phyloP scores from a whole-genome alignment of 108 stramenopile genomes.

The Aurantiochytrium sp. region DNA sequence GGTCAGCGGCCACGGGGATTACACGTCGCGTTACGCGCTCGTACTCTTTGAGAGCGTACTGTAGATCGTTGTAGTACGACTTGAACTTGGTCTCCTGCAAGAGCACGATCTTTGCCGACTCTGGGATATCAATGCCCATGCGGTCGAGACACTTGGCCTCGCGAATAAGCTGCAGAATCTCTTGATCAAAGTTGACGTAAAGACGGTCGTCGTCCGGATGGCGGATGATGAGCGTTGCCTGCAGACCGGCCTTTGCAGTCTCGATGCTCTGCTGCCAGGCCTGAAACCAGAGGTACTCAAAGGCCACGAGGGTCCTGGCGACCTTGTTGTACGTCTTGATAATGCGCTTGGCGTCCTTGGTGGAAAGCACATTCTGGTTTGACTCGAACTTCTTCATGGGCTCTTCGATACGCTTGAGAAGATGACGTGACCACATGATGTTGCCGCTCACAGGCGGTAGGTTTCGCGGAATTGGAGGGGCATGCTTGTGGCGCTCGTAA shows the following conservation, averaged over 20 bases:
- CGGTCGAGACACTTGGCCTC: slow-evolving; percentile 80
- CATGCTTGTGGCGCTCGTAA: slow-evolving; percentile 78
- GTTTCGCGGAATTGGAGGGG: slow-evolving; percentile 75
- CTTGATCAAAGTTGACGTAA: slow-evolving; percentile 81
- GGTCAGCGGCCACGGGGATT: slow-evolving; percentile 71
- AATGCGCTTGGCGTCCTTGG: slow-evolving; percentile 72
- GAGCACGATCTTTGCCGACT: slow-evolving; percentile 72
- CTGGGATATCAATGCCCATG: slow-evolving; percentile 79
- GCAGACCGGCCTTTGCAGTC: slow-evolving; percentile 76
- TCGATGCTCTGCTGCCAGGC: slow-evolving; percentile 79
- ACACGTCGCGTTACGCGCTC: slow-evolving; percentile 69
- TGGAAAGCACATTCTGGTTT: slow-evolving; percentile 67
- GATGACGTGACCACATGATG: slow-evolving; percentile 75
- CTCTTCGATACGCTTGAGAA: slow-evolving; percentile 78
- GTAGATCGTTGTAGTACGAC: slow-evolving; percentile 68
- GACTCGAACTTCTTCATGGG: slow-evolving; percentile 82
- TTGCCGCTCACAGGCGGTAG: slow-evolving; percentile 78
- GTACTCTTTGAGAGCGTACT: slow-evolving; percentile 75
- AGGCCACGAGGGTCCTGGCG: slow-evolving; percentile 73
- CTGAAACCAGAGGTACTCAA: slow-evolving; percentile 84
- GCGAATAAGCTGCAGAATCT: slow-evolving; percentile 78
- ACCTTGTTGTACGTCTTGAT: slow-evolving; percentile 88
- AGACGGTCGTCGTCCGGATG: slow-evolving; percentile 77
- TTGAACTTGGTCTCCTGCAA: slow-evolving; percentile 83
- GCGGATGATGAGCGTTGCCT: slow-evolving; percentile 80